Base-by-base conservation (phyloP, 805 yeast genomes). In the Clavispora phyllophila region DNA sequence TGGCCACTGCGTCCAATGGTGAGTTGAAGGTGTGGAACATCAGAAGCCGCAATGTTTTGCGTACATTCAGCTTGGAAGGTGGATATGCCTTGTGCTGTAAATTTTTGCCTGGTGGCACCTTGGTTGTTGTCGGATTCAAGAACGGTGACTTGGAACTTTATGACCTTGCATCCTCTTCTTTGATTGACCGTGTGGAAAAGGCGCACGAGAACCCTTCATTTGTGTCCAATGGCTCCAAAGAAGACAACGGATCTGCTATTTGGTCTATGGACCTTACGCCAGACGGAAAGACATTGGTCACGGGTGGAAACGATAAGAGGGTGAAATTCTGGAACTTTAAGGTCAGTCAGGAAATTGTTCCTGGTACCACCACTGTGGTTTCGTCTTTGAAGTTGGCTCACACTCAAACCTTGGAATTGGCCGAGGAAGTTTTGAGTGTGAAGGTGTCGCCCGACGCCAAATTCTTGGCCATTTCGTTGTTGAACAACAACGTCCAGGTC, bases 401-500 rank as follows among this genome's bases (percentile, higher is more conserved):
- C 57, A 77, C 79, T 12, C 87, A 85, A 49, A 88, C 96, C 2
- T 68, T 95, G 43, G 96, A 93, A 61, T 66, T 93, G 41, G 76
- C 75, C 37, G 99, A 93, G 51, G 98, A 91, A 54, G 83, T 93
- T 6, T 68, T 93, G 40, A 69, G 86, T 35, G 86, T 93, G 7
- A 80, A 73, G 50, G 73, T 91, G 17, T 87, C 96, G 0, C 88
- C 95, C 3, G 93, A 88, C 57, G 69, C 79, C 41, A 85, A 76
- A 58, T 79, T 73, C 46, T 64, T 93, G 43, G 95, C 97, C 5
- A 84, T 86, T 5, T 85, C 97, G 1, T 68, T 93, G 42, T 71
- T 91, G 51, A 96, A 93, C 61, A 89, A 84, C 60, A 93, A 96
- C n/a, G 96, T 93, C 36, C 95, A 93, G 65, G 93, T 93, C 15